Evolutionary conservation across 139 green algal species (phyloP), one percentile per base, ranked within the genome.

Genomic region (Trebouxia sp.): DNA sequence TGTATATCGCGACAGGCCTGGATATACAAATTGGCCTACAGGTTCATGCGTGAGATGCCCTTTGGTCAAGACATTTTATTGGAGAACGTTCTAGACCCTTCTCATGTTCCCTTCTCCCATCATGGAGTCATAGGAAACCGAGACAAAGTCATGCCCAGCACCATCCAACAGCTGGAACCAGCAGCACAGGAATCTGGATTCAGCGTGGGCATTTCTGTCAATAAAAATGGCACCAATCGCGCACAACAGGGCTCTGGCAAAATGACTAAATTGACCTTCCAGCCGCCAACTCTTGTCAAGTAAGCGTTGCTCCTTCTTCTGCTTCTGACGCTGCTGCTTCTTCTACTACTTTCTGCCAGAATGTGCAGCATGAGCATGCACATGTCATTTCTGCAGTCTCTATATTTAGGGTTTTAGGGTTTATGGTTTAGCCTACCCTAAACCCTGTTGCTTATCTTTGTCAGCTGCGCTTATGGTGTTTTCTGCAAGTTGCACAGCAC

Each of bases 61-160:
- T 80, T 84, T 50, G 80, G 72, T 43, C 81, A 72, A 11, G 69
- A 89, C 65, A 85, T 79, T 3, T 77, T 94, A 15, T n/a, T 89
- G 28, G 91, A 95, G 84, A 95, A 95, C 78, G 5, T 94, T 30
- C 1, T 91, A 45, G 91, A 95, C 82, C 91, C 90, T 20, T 77
- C 69, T 41, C 69, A 77, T 37, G 69, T 77, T 22, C 69, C 69
- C 22, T 77, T 77, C 69, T 77, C 69, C 7, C 69, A 77, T 77
- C 69, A 77, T 37, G 69, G 69, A 1, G 69, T 77, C 43, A 51
- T 77, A 9, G 69, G 41, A 22, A 32, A 77, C 69, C 26, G 69
- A n/a, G 42, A 77, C 41, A 77, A 77, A 26, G 62, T 72, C 12
- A 15, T 72, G 62, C 62, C 62, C 0, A 42, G 35, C 14, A 72